These are phyloP conservation scores for Zymoseptoria tritici DNA, from an alignment of 2,329 filamentous ascomycete species.

Conservation along the genomic window DNA sequence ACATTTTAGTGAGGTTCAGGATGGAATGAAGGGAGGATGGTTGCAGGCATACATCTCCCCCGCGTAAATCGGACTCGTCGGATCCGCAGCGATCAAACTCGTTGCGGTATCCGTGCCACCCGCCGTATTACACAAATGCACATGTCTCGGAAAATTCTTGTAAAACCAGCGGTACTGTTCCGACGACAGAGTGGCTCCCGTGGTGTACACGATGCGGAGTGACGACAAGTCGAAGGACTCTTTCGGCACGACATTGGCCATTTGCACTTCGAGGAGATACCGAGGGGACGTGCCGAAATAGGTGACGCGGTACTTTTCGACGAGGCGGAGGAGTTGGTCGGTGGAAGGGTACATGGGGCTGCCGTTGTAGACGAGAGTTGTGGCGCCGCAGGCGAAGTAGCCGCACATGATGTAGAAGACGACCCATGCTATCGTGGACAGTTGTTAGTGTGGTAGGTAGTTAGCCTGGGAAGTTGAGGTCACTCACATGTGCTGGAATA, in stretches of 20 bases:
- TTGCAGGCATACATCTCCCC: constrained; percentile 33
- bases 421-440: constrained; percentile 31
- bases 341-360: constrained; percentile 36
- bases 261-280: constrained; percentile 39
- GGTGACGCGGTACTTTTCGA: constrained; percentile 32
- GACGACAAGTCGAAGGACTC: constrained; percentile 32
- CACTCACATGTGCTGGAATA: constrained; percentile 35
- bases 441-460: too few relatives aligned
- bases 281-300: constrained; percentile 41
- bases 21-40: background rate
- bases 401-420: constrained; percentile 36
- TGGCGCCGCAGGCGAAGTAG: constrained; percentile 10
- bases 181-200: constrained; percentile 37
- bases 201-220: constrained; percentile 39
- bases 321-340: constrained; percentile 31
- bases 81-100: constrained; percentile 38
- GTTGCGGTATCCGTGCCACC: constrained; percentile 44
- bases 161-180: constrained; percentile 43
- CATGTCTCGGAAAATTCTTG: constrained; percentile 30
- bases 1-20: too few relatives aligned
- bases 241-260: constrained; percentile 30
- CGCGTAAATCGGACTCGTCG: constrained; percentile 35
- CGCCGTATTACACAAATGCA: constrained; percentile 38
- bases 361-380: constrained; percentile 39
- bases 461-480: too few relatives aligned